Conservation (phyloP, 805 yeast genomes). For the Priceomyces carsonii region DNA sequence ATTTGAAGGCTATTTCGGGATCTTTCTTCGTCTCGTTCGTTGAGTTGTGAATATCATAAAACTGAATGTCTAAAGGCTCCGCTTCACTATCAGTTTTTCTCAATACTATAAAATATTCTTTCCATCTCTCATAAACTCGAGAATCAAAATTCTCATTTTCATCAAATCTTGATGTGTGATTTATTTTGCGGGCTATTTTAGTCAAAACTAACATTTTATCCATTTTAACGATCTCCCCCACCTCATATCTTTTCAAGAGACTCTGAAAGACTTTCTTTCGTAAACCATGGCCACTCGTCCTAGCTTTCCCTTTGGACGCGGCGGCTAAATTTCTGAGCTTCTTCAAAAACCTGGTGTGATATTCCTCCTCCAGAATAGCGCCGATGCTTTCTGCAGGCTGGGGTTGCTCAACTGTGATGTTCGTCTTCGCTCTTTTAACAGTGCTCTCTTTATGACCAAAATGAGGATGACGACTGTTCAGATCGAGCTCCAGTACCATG, state of each 20-base stretch:
- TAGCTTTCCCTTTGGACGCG: constrained; percentile 24
- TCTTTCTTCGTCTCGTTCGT: constrained; percentile 18
- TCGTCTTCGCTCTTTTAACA: no score
- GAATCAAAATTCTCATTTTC: constrained; percentile 56
- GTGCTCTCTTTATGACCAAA: no score
- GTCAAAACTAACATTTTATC: constrained; percentile 72
- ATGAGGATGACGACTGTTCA: no score
- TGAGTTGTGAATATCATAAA: constrained; percentile 49
- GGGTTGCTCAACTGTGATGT: no score
- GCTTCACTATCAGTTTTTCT: constrained; percentile 55
- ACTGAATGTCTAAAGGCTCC: constrained; percentile 61
- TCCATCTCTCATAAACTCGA: constrained; percentile 70
- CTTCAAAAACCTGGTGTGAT: constrained; percentile 15
- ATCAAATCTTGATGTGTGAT: constrained; percentile 25
- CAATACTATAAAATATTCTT: constrained; percentile 73
- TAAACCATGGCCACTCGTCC: constrained; percentile 15
- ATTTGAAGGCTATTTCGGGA: constrained; percentile 21
- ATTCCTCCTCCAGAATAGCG: constrained; percentile 9
- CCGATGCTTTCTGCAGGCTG: not conserved
- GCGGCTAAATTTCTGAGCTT: constrained; percentile 25
- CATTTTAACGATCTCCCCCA: constrained; percentile 64
- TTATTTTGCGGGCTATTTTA: constrained; percentile 36
- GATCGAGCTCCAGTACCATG: no score
- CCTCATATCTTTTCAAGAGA: constrained; percentile 32
- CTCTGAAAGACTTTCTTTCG: constrained; percentile 18